A percentile compares a stretch with the other conserved stretches of the same genome.
These are phyloP conservation scores for Mycena floridula DNA, from an alignment of 768 basidiomycete species.

Conservation along the genomic window DNA sequence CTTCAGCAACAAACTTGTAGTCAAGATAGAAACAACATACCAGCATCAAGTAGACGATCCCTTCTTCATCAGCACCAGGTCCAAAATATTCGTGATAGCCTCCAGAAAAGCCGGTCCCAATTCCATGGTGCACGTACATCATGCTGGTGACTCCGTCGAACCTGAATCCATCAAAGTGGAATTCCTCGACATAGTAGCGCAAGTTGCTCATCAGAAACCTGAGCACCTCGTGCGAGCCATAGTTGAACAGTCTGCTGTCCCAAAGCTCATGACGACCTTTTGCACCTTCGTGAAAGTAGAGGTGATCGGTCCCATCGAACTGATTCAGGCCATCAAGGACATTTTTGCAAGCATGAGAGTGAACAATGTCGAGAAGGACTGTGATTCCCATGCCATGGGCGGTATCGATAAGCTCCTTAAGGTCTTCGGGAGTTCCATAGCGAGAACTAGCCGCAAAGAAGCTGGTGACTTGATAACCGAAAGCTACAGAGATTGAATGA, in stretches of 20 bases:
- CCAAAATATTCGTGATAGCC: slow-evolving; percentile 99
- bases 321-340: slow-evolving; percentile 91
- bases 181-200: slow-evolving; percentile 93
- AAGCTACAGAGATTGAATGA: slow-evolving; percentile 48
- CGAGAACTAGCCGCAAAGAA: slow-evolving; percentile 97
- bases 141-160: slow-evolving; percentile 99
- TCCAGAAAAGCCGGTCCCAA: slow-evolving; percentile 95
- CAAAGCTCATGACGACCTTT: slow-evolving; percentile 94
- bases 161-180: slow-evolving; percentile 93
- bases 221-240: slow-evolving; percentile 88
- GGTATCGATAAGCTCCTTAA: slow-evolving; percentile 92
- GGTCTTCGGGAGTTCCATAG: slow-evolving; percentile 93
- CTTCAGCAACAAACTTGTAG: slow-evolving; percentile 5
- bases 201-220: slow-evolving; percentile 94
- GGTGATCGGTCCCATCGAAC: slow-evolving; percentile 97
- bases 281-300: slow-evolving; percentile 92
- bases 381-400: slow-evolving; percentile 91
- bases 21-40: slow-evolving; percentile 40
- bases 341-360: slow-evolving; percentile 98
- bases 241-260: slow-evolving; percentile 98
- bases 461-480: slow-evolving; percentile 96
- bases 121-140: slow-evolving; percentile 99
- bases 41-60: slow-evolving; percentile 94
- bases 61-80: slow-evolving; percentile 75
- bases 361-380: slow-evolving; percentile 93